Conservation (phyloP, 2,329 filamentous ascomycete species). For the Neopestalotiopsis sp. region DNA sequence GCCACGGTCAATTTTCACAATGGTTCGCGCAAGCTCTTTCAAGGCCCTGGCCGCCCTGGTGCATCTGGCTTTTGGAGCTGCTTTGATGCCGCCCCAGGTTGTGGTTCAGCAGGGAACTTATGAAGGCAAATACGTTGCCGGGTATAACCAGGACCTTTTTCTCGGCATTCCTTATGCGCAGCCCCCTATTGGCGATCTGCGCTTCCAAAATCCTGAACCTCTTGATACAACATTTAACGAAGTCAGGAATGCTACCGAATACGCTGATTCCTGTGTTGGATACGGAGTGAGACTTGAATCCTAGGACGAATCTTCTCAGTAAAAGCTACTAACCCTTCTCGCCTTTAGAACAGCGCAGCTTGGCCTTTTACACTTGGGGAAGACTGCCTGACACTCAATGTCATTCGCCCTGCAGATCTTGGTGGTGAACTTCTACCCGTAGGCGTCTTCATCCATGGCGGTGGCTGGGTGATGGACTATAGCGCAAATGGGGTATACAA, state of each 20-base stretch:
- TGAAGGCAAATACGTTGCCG: background rate
- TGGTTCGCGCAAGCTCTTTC: background rate
- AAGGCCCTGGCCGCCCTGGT: background rate
- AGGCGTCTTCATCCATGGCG: constrained; percentile 41
- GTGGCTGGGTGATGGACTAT: constrained; percentile 49
- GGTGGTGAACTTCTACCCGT: constrained; percentile 49
- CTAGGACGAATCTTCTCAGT: constrained; percentile 39
- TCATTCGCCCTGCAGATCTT: constrained; percentile 55
- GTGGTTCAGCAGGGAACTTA: background rate
- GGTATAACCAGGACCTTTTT: constrained; percentile 43
- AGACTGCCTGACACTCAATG: constrained; percentile 51
- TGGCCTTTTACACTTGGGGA: constrained; percentile 32
- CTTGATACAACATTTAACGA: constrained; percentile 45
- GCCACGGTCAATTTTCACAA: background rate
- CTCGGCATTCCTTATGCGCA: constrained; percentile 47
- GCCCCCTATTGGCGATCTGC: constrained; percentile 40
- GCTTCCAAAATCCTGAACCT: constrained; percentile 42
- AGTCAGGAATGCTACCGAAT: constrained; percentile 44
- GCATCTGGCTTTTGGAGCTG: background rate
- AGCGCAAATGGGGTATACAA: constrained; percentile 63
- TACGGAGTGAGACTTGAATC: constrained; percentile 41
- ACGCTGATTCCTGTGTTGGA: constrained; percentile 23
- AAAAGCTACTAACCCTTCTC: too few species aligned
- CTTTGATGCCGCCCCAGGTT: background rate
- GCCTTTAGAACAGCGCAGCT: too few species aligned